Percentiles rank a stretch among this genome's conserved stretches.
phyloP scores from a whole-genome alignment of 805 yeast genomes.

The Wickerhamiella allomyrinae region DNA sequence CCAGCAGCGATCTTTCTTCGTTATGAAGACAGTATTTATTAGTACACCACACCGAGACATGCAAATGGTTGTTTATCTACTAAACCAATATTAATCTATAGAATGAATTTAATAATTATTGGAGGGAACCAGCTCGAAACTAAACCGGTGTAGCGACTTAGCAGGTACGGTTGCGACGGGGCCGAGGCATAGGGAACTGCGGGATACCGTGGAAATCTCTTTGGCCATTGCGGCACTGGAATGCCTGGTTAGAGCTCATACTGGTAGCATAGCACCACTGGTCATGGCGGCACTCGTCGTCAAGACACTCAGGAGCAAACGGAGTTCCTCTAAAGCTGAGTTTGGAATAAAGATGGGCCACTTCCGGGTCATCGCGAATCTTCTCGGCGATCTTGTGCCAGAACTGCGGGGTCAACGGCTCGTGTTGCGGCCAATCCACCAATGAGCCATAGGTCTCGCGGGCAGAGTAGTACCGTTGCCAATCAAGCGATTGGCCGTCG shows the following conservation, averaged over 20 bases:
- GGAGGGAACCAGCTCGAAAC: too few relatives aligned
- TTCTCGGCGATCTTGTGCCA: constrained; percentile 44
- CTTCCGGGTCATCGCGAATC: constrained; percentile 30
- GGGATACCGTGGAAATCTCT: constrained; percentile 7
- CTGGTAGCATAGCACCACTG: constrained; percentile 30
- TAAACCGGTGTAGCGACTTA: too few relatives aligned
- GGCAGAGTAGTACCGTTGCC: constrained; percentile 53
- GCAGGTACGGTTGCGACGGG: constrained; percentile 12
- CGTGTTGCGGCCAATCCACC: constrained; percentile 41
- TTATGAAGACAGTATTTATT: too few relatives aligned
- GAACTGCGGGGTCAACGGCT: constrained; percentile 55
- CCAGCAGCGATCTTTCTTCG: background rate
- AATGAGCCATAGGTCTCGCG: constrained; percentile 37
- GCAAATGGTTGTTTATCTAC: too few relatives aligned
- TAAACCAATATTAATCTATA: too few relatives aligned
- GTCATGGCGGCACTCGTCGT: constrained; percentile 23
- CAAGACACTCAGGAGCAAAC: constrained; percentile 34
- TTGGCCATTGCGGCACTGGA: constrained; percentile 11
- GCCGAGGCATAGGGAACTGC: constrained; percentile 21
- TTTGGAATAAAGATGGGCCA: constrained; percentile 37
- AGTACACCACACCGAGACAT: too few relatives aligned
- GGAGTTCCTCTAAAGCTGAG: constrained; percentile 43
- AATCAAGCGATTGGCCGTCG: constrained; percentile 34
- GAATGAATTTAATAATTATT: too few relatives aligned
- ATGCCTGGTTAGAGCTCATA: constrained; percentile 21